Evolutionary conservation across 352 stramenopile genomes (phyloP).

Genomic region (Pythium pyrilobum): DNA sequence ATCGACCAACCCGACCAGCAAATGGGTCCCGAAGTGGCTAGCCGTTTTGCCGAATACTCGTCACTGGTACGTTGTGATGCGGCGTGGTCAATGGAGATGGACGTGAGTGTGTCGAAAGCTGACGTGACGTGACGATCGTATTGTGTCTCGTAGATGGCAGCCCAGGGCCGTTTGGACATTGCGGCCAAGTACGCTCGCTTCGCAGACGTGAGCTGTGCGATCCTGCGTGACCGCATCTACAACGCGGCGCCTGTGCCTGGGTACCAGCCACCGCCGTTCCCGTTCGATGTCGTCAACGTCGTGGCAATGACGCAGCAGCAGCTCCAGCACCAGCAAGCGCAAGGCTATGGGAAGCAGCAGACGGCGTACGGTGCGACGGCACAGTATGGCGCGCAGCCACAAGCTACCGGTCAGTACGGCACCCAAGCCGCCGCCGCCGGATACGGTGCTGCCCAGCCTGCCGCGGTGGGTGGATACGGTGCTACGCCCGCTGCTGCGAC

Average conservation of each 20-base stretch:
- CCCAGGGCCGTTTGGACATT: constrained; percentile 90
- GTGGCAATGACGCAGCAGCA: constrained; percentile 50
- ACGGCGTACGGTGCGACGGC: constrained; percentile 8
- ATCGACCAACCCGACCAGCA: constrained; percentile 80
- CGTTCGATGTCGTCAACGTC: constrained; percentile 77
- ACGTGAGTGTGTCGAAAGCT: too few relatives aligned
- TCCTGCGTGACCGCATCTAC: constrained; percentile 85
- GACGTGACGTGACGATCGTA: too few relatives aligned
- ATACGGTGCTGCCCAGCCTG: constrained; percentile 16
- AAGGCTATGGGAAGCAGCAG: constrained; percentile 33
- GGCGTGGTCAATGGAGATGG: background rate
- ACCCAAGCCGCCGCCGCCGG: constrained; percentile 20
- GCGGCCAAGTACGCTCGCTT: constrained; percentile 92
- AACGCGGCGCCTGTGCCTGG: constrained; percentile 71
- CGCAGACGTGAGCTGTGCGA: constrained; percentile 62
- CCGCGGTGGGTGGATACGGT: constrained; percentile 21
- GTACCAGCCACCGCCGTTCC: constrained; percentile 78
- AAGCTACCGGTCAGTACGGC: constrained; percentile 33
- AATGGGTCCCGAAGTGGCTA: constrained; percentile 83
- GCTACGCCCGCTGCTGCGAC: constrained; percentile 1
- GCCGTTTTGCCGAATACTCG: constrained; percentile 92
- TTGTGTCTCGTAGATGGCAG: constrained; percentile 66
- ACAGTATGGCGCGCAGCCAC: constrained; percentile 24
- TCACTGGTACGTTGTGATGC: constrained; percentile 41
- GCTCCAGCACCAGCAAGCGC: constrained; percentile 47